Evolutionary conservation across 1,139 yeast species (phyloP), one percentile per base, ranked within the genome.

Genomic region (Diutina sp.): DNA sequence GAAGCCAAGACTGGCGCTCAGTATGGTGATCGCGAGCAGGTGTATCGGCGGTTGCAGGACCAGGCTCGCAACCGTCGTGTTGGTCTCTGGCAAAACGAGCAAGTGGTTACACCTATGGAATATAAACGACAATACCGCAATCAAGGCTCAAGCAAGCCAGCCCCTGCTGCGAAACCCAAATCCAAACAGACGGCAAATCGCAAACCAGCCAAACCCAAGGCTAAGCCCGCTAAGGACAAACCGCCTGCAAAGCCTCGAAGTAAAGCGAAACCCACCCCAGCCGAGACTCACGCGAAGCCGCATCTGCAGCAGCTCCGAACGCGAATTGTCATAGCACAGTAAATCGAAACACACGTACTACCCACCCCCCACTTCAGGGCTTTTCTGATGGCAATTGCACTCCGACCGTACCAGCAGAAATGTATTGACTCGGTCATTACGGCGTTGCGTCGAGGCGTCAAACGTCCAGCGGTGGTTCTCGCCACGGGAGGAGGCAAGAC

Each of bases 401-500:
- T 74, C 18, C 65, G 79, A n/a, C 83, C 80, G 21, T 91, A 91
- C 64, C 98, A 91, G 66, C 67, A 75, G 52, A 84, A 85, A 54
- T 93, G 96, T 53, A 79, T 90, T 1, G 66, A 78, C 0, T 67
- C 77, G 0, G 82, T 93, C 32, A 63, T 82, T 1, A 62, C 68
- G 0, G 80, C 90, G 0, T 68, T 89, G 4, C 62, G 68, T 0
- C 46, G 65, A 8, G 84, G 85, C 0, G 66, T 73, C 4, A 69
- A 74, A 28, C 72, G 95, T 55, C 80, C 90, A 1, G 97, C 95
- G 0, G 90, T 90, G 2, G 87, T 90, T 16, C 68, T 93, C 55
- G 97, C 97, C 6, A 93, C 98, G 0, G 99, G 99, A 0, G 95
- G 96, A 18, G 99, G 98, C 1, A 91, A 91, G 64, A 91, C 98